Conservation (phyloP, 2,329 filamentous ascomycete genomes). For the Fusarium sp. region DNA sequence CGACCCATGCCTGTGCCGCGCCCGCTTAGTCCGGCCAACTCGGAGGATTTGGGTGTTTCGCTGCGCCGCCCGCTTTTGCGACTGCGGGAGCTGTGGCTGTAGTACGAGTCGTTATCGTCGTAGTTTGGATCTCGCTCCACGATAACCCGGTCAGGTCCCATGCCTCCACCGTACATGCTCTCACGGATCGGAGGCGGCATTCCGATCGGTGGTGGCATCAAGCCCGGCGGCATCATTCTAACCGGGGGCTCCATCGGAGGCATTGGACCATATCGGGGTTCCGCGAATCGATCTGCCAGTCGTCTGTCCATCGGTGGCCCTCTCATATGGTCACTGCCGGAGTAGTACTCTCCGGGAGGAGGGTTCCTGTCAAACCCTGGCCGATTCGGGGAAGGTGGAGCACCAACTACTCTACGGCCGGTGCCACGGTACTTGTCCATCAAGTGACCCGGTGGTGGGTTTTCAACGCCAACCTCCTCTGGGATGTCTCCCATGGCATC, state of each 20-base stretch:
- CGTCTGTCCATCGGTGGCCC: slow-evolving; percentile 62
- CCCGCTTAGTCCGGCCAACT: slow-evolving; percentile 61
- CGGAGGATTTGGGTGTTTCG: slow-evolving; percentile 54
- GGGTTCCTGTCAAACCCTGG: slow-evolving; percentile 40
- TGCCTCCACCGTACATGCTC: slow-evolving; percentile 28
- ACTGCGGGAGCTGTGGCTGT: slow-evolving; percentile 44
- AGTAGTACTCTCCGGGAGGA: slow-evolving; percentile 55
- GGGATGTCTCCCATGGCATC: slow-evolving; percentile 48
- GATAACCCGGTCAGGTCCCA: slow-evolving; percentile 44
- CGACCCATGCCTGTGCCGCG: slow-evolving; percentile 59
- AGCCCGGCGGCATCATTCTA: slow-evolving; percentile 31
- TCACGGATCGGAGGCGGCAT: slow-evolving; percentile 45
- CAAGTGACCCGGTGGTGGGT: slow-evolving; percentile 66
- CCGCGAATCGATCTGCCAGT: slow-evolving; percentile 63
- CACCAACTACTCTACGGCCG: slow-evolving; percentile 40
- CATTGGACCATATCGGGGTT: slow-evolving; percentile 51
- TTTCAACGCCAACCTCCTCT: slow-evolving; percentile 60
- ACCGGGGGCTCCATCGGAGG: slow-evolving; percentile 35
- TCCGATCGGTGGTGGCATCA: slow-evolving; percentile 50
- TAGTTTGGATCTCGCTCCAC: slow-evolving; percentile 46
- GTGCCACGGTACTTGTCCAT: slow-evolving; percentile 68
- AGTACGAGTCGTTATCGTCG: slow-evolving; percentile 48
- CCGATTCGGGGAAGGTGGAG: slow-evolving; percentile 39
- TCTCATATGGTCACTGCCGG: slow-evolving; percentile 57
- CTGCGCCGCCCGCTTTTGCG: slow-evolving; percentile 44